Conservation (phyloP, 768 basidiomycete genomes). For the Pleurotus djamor region DNA sequence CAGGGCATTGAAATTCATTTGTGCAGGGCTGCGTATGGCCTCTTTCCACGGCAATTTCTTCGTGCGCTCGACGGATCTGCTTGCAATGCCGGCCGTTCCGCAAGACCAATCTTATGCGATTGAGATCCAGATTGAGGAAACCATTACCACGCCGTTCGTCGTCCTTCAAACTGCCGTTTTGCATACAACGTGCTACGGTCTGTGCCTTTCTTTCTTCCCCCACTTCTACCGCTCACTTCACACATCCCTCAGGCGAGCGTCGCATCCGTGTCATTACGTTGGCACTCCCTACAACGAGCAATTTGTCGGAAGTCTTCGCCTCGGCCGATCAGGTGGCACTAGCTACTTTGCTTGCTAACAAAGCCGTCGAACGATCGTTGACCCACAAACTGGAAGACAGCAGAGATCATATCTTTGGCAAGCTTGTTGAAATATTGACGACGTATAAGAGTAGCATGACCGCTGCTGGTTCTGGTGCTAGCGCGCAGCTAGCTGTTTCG, state of each 20-base stretch:
- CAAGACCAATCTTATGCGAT: conserved; percentile 95
- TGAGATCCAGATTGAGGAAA: conserved; percentile 95
- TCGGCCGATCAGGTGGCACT: conserved; percentile 90
- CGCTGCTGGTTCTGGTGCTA: conserved; percentile 88
- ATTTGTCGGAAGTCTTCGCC: conserved; percentile 85
- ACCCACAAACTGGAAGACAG: conserved; percentile 89
- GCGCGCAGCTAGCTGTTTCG: conserved; percentile 87
- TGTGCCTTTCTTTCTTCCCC: conserved; percentile 10
- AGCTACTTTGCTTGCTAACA: conserved; percentile 82
- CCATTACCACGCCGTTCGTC: conserved; percentile 85
- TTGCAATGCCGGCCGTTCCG: conserved; percentile 96
- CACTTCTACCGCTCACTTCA: background rate
- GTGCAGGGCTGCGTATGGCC: conserved; percentile 84
- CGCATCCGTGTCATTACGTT: conserved; percentile 89
- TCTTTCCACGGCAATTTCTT: conserved; percentile 99
- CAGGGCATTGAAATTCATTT: conserved; percentile 3
- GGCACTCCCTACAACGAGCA: conserved; percentile 85
- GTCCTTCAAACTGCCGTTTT: conserved; percentile 94
- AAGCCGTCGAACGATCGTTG: conserved; percentile 87
- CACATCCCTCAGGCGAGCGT: conserved; percentile 55
- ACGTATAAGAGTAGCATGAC: conserved; percentile 98
- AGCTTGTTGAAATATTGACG: conserved; percentile 78
- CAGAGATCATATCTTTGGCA: conserved; percentile 80
- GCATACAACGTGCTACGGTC: conserved; percentile 91
- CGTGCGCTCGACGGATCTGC: conserved; percentile 92